Conservation (phyloP, 768 basidiomycete genomes). For the Lactarius sanguifluus region DNA sequence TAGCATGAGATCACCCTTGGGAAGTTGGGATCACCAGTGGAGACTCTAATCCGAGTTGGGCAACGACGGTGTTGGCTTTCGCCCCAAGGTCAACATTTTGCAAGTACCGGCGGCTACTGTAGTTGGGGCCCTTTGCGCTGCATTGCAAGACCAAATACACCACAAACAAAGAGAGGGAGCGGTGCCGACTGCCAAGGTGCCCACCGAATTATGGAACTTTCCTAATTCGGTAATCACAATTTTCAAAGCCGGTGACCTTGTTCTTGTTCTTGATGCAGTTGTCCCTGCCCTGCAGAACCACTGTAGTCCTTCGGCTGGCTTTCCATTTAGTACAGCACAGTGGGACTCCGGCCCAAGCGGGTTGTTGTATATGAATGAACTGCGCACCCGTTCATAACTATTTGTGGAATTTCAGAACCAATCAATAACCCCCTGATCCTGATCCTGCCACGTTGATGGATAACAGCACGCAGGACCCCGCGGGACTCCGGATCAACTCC, state of each 20-base stretch:
- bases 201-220: background rate
- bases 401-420: background rate
- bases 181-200: background rate
- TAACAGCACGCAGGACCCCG: conserved; percentile 13
- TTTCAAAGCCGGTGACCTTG: background rate
- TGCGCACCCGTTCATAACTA: background rate
- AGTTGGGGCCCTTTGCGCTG: background rate
- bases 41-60: background rate
- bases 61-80: background rate
- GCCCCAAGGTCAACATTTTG: background rate
- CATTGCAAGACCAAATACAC: background rate
- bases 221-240: background rate
- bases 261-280: background rate
- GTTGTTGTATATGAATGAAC: background rate
- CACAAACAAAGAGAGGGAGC: background rate
- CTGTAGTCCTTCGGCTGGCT: background rate
- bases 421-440: background rate
- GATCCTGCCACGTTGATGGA: background rate
- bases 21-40: background rate
- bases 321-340: background rate
- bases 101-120: background rate
- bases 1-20: background rate
- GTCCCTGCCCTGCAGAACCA: background rate
- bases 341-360: background rate
- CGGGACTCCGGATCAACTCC: conserved; percentile 23